Percentiles rank a stretch among this genome's conserved stretches.
phyloP scores from a whole-genome alignment of 306 rosid genomes.

The Cicer arietinum region DNA sequence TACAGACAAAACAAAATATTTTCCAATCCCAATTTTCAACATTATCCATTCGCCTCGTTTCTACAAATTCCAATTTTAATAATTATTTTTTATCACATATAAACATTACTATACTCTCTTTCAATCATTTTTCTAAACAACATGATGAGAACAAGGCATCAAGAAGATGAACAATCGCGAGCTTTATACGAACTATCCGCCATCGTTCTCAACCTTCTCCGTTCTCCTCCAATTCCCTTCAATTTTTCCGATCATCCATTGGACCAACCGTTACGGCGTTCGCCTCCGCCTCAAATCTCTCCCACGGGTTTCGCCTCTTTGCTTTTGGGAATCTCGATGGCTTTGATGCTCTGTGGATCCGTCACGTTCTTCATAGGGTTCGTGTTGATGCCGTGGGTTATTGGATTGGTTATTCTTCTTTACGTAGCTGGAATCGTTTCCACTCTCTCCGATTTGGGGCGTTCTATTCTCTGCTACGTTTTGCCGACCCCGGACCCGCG shows the following conservation, averaged over 20 bases:
- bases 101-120: not conserved
- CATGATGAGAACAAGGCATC: constrained; percentile 58
- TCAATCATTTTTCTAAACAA: not conserved
- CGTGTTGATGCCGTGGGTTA: constrained; percentile 94
- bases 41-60: constrained; percentile 61
- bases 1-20: no score
- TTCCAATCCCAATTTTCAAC: constrained; percentile 5
- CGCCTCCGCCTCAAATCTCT: constrained; percentile 21
- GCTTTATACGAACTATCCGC: constrained; percentile 72
- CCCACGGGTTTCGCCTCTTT: constrained; percentile 77
- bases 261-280: constrained; percentile 16
- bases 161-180: constrained; percentile 63
- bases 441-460: constrained; percentile 63
- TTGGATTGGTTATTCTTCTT: constrained; percentile 71
- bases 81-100: not conserved
- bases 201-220: constrained; percentile 74
- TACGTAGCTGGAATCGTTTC: constrained; percentile 86
- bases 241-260: constrained; percentile 49
- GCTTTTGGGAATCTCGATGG: constrained; percentile 79
- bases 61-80: not conserved
- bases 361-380: constrained; percentile 93
- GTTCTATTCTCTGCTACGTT: constrained; percentile 67
- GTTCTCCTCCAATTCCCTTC: constrained; percentile 65
- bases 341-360: constrained; percentile 92
- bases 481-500: constrained; percentile 53